Evolutionary conservation across 805 yeast species (phyloP), one percentile per base, ranked within the genome.

Genomic region (Candida michaelii): DNA sequence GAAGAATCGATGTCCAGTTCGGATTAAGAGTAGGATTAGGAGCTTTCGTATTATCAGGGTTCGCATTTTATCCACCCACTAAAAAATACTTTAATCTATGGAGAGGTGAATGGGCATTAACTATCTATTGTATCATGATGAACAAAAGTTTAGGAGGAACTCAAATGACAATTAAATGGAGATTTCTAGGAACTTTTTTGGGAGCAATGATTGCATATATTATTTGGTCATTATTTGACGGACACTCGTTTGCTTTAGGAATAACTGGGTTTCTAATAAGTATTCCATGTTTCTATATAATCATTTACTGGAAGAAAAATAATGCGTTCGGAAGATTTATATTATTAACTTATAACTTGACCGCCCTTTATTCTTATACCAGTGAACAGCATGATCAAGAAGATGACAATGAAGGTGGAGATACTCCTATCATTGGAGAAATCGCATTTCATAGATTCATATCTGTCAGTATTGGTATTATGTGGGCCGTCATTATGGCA

Each of bases 131-230:
- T 52, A 83, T 87, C 42, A 85, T 87, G 68, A 86, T 87, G 91
- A 85, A 83, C 52, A 85, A 85, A 53, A 83, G 90, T 0, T 65
- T 86, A 4, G 96, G 96, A 8, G 95, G 95, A 0, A 88, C 95
- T 0, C 76, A 86, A 9, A 79, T 82, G 80, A 83, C 93, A 0
- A 82, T 80, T 4, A 80, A 81, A 50, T 82, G 85, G 85, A 66
- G 86, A 52, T 70, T 87, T 42, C 46, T 82, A 18, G 96, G 96
- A 0, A 88, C 95, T 0, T 77, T 80, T 44, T 39, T 84, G 5
- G 96, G 96, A 0, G 85, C 90, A 1, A 46, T 69, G 9, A 51
- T 67, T 5, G 95, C 95, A 0, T 80, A 71, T 49, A 9, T 67
- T 5, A 69, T 77, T 2, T 86, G 91, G 91, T 56, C 58, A 2